Evolutionary conservation across 208 protist species (phyloP), one percentile per base, ranked within the genome.

Genomic region (Trypanosoma platydactyli): DNA sequence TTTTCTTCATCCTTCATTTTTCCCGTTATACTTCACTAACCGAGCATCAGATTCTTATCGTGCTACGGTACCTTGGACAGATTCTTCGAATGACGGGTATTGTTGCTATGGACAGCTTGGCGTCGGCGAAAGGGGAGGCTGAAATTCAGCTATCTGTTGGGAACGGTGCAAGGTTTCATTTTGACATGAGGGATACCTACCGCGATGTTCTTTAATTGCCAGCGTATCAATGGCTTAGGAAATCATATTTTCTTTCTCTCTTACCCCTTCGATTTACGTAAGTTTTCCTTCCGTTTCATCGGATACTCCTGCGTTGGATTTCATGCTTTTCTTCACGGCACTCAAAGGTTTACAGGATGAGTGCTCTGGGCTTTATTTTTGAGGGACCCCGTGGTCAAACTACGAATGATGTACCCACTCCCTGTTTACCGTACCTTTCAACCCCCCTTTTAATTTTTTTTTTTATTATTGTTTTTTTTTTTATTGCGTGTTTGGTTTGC

Each of bases 1-100:
- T 76, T 33, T 75, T 80, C 42, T 55, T 53, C 27, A 45, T 76
- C 48, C 51, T 80, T 48, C 60, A 74, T 52, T 59, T 65, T 12
- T 53, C 68, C 22, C 59, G 63, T 46, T 42, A 68, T 4, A 40
- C 46, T n/a, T 65, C 50, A 46, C 27, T 71, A 46, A 44, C 49
- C 27, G 74, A 80, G 57, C 74, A 80, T 50, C 67, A 71, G 16
- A 41, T 54, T 22, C 55, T 75, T 16, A 72, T 80, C 30, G 5
- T 60, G 0, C 51, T 80, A 48, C 68, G 74, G 5, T 80, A 80
- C 38, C 22, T 76, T 53, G 66, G 68, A 0, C 74, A 80, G 51
- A 24, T 76, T 20, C 40, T 80, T 56, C 68, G 74, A 5, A 35
- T 72, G 51, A 42, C 38, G 25, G 62, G 68, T 42, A 12, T 76